Evolutionary conservation across 169 alveolate species (phyloP).

Genomic region (Plasmodium inui): DNA sequence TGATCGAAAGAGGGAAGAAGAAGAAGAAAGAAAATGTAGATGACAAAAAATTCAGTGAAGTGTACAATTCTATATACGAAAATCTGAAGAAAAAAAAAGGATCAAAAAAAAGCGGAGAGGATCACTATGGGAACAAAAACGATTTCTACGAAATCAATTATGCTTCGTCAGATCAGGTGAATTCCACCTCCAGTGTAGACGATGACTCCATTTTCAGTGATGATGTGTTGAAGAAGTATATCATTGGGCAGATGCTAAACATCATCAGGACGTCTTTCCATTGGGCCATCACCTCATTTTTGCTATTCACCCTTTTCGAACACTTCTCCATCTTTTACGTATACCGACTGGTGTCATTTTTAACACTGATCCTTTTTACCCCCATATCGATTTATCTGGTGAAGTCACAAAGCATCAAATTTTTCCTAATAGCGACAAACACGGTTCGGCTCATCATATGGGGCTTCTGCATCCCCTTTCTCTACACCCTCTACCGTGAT

Average conservation of each 20-base stretch:
- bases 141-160: constrained; percentile 68
- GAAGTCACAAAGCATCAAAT: constrained; percentile 6
- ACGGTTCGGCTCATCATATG: constrained; percentile 29
- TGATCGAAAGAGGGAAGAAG: constrained; percentile 22
- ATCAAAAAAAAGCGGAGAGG: not conserved
- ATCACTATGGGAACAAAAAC: constrained; percentile 2
- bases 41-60: constrained; percentile 70
- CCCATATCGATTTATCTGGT: constrained; percentile 63
- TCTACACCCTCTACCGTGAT: constrained; percentile 25
- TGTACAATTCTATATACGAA: constrained; percentile 69
- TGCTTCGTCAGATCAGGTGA: constrained; percentile 39
- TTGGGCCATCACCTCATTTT: constrained; percentile 55
- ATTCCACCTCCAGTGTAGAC: constrained; percentile 57
- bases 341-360: constrained; percentile 37
- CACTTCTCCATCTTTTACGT: constrained; percentile 61
- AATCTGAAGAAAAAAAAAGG: constrained; percentile 54
- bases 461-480: constrained; percentile 41
- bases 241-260: constrained; percentile 40
- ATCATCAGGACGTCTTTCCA: constrained; percentile 67
- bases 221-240: constrained; percentile 47
- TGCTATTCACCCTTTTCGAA: constrained; percentile 37
- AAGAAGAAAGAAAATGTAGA: constrained; percentile 25
- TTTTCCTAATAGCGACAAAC: constrained; percentile 40
- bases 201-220: constrained; percentile 53
- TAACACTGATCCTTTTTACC: constrained; percentile 33